Evolutionary conservation across 2,329 filamentous ascomycete genomes (phyloP).

Genomic region (Penicillium sp.): DNA sequence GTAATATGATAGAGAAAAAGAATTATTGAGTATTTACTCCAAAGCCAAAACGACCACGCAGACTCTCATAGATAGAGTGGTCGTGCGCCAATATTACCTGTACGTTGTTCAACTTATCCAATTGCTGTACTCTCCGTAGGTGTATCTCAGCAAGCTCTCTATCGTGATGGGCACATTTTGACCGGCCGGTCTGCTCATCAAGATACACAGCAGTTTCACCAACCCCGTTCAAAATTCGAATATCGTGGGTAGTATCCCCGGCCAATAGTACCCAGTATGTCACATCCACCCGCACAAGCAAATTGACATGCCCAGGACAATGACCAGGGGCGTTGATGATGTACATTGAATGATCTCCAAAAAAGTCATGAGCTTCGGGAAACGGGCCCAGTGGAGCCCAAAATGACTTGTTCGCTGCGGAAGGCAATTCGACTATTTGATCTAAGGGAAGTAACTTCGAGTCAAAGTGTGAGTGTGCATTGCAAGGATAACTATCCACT

Average conservation of each 20-base stretch:
- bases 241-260: not conserved
- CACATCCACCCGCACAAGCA: not conserved
- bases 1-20: too few relatives aligned
- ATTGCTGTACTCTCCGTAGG: not conserved
- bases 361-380: not conserved
- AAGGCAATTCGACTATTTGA: not conserved
- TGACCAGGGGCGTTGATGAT: not conserved
- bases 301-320: not conserved
- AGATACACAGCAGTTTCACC: not conserved
- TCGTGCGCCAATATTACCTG: not conserved
- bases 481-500: not conserved
- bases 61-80: not conserved
- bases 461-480: not conserved
- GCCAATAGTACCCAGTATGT: not conserved
- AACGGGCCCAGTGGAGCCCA: not conserved
- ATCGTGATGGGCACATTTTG: not conserved
- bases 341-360: not conserved
- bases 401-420: not conserved
- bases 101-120: not conserved
- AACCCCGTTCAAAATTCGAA: not conserved
- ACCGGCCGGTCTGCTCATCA: not conserved
- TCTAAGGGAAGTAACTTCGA: not conserved
- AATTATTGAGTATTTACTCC: not conserved
- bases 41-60: not conserved
- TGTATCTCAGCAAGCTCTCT: not conserved